These are phyloP conservation scores for Aspergillus biplanus DNA, from an alignment of 495 filamentous ascomycete genomes.

Conservation along the genomic window DNA sequence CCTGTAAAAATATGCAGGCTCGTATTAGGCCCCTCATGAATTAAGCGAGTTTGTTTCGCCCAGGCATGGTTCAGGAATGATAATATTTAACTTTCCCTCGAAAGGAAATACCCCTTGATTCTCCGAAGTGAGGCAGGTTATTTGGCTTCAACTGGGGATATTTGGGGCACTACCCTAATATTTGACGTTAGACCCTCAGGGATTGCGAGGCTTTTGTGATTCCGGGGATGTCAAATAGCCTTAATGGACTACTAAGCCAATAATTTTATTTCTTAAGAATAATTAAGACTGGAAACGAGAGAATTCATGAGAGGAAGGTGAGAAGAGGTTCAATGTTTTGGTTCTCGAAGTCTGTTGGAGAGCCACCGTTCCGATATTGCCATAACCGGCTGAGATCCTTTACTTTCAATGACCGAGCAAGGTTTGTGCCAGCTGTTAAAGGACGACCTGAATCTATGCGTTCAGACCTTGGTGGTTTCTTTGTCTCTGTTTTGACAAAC, in stretches of 20 bases:
- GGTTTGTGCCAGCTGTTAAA: not conserved
- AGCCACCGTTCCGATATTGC: slow-evolving; percentile 70
- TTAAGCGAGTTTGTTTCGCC: no score
- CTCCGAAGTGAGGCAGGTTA: no score
- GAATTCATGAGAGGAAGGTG: not conserved
- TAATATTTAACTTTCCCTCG: no score
- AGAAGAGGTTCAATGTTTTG: not conserved
- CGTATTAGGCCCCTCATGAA: no score
- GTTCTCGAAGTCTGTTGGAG: slow-evolving; percentile 35
- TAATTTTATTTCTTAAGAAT: no score
- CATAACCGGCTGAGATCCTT: slow-evolving; percentile 75
- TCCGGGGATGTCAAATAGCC: not conserved
- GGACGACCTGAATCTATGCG: not conserved
- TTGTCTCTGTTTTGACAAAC: not conserved
- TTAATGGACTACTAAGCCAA: no score
- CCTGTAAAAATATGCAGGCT: not conserved
- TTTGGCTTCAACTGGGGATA: no score
- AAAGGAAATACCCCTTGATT: no score
- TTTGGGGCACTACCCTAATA: no score
- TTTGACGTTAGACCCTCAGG: no score
- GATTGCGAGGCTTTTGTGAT: not conserved
- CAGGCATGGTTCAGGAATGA: no score
- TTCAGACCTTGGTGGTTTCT: not conserved
- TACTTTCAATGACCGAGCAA: slow-evolving; percentile 43
- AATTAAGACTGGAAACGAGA: no score